Percentiles rank a stretch among this genome's conserved stretches.
phyloP scores from a whole-genome alignment of 2,329 filamentous ascomycete genomes.

The Ophiostoma perfectum region DNA sequence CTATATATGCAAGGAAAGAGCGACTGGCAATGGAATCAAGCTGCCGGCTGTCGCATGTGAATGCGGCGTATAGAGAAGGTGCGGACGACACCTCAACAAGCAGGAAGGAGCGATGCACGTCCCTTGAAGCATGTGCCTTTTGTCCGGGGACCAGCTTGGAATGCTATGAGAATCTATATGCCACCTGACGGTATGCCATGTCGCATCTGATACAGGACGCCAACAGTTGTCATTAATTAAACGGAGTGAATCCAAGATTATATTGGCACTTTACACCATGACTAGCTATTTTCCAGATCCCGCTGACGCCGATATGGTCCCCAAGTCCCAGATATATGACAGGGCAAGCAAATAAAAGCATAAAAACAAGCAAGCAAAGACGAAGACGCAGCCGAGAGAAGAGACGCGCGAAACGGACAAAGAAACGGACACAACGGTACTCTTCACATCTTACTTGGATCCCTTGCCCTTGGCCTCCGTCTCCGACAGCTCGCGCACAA shows the following conservation, averaged over 20 bases:
- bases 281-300: constrained; percentile 18
- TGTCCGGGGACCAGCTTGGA: not conserved
- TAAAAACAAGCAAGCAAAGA: not conserved
- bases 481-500: constrained; percentile 77
- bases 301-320: constrained; percentile 18
- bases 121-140: not conserved
- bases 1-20: not conserved
- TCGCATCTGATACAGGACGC: not conserved
- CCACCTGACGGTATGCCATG: not conserved
- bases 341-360: constrained; percentile 8
- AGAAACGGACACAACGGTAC: not conserved
- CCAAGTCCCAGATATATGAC: constrained; percentile 15
- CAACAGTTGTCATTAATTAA: not conserved
- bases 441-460: constrained; percentile 47
- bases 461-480: constrained; percentile 84
- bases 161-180: not conserved
- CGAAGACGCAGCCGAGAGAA: not conserved
- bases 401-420: not conserved
- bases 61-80: not conserved
- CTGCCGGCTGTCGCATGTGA: too few relatives aligned
- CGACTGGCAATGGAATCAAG: not conserved
- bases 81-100: not conserved
- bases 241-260: not conserved
- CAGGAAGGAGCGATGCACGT: not conserved
- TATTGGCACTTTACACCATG: constrained; percentile 7